Conservation (phyloP, 176 grass and related monocot species). For the Stipa capillata region DNA sequence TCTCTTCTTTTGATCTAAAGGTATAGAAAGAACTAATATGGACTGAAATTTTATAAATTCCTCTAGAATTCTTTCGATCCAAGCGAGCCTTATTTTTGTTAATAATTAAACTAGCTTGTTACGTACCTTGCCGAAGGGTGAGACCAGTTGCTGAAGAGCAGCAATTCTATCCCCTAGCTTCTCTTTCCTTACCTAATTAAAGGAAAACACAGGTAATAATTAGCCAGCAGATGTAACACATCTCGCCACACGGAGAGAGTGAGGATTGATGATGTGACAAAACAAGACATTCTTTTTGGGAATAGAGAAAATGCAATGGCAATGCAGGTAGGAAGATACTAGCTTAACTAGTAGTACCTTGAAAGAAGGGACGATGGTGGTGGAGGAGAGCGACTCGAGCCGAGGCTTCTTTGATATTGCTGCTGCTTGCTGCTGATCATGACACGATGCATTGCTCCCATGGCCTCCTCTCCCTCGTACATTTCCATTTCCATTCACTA, state of each 20-base stretch:
- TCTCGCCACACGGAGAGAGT: not conserved
- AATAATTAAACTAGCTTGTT: not conserved
- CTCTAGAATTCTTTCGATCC: too few species aligned
- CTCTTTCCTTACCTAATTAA: slow-evolving; percentile 86
- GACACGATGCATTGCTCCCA: too few species aligned
- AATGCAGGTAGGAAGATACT: not conserved
- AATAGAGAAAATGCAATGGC: not conserved
- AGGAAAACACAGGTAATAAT: not conserved
- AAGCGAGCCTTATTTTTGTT: not conserved
- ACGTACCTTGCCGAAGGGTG: slow-evolving; percentile 87
- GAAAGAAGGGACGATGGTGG: not conserved
- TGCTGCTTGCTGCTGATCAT: not conserved
- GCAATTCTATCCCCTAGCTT: slow-evolving; percentile 95
- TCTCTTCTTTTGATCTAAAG: too few species aligned
- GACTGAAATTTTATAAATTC: too few species aligned
- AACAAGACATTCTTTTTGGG: not conserved
- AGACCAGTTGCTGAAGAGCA: slow-evolving; percentile 89
- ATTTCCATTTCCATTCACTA: not conserved
- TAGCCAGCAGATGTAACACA: not conserved
- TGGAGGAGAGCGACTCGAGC: not conserved
- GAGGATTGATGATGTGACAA: not conserved
- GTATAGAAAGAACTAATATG: too few species aligned
- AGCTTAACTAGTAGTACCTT: not conserved
- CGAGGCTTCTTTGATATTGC: not conserved
- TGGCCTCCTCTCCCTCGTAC: not conserved